Conservation (phyloP, 306 rosid species). For the Quercus suber region DNA sequence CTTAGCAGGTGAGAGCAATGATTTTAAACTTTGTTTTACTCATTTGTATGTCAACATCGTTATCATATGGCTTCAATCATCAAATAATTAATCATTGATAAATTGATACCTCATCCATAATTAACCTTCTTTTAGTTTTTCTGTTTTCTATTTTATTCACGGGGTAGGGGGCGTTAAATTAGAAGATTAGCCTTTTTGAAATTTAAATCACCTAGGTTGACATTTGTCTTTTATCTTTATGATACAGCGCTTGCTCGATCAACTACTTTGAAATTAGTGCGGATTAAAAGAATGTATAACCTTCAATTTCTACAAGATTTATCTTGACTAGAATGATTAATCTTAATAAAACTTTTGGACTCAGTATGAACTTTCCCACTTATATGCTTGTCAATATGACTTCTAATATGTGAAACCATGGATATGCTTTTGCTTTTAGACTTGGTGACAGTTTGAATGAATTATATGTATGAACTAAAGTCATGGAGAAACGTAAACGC, state of each 20-base stretch:
- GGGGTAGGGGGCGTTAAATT: background rate
- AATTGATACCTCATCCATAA: constrained; percentile 4
- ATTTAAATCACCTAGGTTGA: constrained; percentile 9
- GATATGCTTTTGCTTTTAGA: constrained; percentile 1
- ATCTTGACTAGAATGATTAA: background rate
- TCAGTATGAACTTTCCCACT: background rate
- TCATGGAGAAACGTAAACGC: background rate
- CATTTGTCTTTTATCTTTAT: background rate
- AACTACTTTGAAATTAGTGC: background rate
- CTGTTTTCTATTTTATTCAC: background rate
- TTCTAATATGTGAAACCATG: background rate
- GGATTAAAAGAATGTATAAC: background rate
- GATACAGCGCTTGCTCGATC: background rate
- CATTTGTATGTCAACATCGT: background rate
- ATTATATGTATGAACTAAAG: background rate
- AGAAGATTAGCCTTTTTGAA: constrained; percentile 16
- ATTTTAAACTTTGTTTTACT: background rate
- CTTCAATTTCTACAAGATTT: background rate
- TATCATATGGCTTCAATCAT: background rate
- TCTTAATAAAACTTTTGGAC: background rate
- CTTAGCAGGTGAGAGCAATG: constrained; percentile 8
- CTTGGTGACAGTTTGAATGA: background rate
- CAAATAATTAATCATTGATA: constrained; percentile 14
- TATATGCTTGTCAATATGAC: background rate
- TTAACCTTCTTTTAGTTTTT: background rate